phyloP scores from a whole-genome alignment of 2,329 filamentous ascomycete species.

The Aaosphaeria pasadenensis region DNA sequence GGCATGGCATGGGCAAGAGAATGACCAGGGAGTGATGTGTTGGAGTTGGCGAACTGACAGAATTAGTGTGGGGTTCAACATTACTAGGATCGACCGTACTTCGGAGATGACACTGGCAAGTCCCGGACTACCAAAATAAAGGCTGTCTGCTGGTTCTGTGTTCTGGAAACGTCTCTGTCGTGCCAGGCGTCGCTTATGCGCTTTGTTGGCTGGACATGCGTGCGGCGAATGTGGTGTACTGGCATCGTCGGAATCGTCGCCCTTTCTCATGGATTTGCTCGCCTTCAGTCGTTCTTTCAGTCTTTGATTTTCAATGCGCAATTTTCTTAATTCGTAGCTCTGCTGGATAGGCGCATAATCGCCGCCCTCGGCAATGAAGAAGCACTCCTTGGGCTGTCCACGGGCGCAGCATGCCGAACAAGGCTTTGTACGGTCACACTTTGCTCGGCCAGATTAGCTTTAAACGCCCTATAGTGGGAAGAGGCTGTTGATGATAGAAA shows the following conservation, averaged over 20 bases:
- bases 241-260: constrained; percentile 27
- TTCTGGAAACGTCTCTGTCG: constrained; percentile 39
- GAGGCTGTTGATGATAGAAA: neutral
- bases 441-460: constrained; percentile 1
- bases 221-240: constrained; percentile 17
- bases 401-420: constrained; percentile 49
- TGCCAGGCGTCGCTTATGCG: constrained; percentile 18
- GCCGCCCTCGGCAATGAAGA: constrained; percentile 46
- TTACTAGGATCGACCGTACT: constrained; percentile 23
- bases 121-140: constrained; percentile 51
- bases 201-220: constrained; percentile 15
- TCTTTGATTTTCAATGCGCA: constrained; percentile 44
- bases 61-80: constrained; percentile 7
- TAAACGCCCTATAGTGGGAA: neutral
- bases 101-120: constrained; percentile 47
- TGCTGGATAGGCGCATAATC: constrained; percentile 48
- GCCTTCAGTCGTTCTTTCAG: constrained; percentile 43
- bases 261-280: constrained; percentile 11
- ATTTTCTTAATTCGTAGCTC: constrained; percentile 46
- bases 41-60: constrained; percentile 42
- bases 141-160: constrained; percentile 42
- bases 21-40: constrained; percentile 30
- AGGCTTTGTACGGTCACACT: constrained; percentile 50
- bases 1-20: constrained; percentile 46
- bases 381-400: constrained; percentile 46